Percentiles rank a stretch among this genome's conserved stretches.
These are phyloP conservation scores for Rhipidocladum racemiflorum DNA, from an alignment of 176 grass and related monocot genomes.

Conservation along the genomic window DNA sequence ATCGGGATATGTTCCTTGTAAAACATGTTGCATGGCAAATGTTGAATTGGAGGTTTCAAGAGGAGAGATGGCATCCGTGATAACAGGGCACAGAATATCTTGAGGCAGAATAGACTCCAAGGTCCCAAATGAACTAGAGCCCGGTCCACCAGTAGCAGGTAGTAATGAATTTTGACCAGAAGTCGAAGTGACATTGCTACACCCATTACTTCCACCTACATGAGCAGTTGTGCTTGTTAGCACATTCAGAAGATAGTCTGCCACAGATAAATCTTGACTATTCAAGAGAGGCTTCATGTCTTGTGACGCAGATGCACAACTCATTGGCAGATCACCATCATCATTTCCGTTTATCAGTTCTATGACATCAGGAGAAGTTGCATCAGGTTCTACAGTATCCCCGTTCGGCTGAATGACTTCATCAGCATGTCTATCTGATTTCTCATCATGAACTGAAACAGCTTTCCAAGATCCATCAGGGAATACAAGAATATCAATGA, in stretches of 20 bases:
- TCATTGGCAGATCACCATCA: conserved; percentile 38
- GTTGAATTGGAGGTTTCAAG: conserved; percentile 42
- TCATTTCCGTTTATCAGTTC: conserved; percentile 68
- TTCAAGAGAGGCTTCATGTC: conserved; percentile 75
- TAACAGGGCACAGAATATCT: conserved; percentile 49
- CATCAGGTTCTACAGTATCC: conserved; percentile 34
- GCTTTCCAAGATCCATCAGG: conserved; percentile 83
- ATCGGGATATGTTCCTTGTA: conserved; percentile 28
- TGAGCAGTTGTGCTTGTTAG: conserved; percentile 24
- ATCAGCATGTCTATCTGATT: conserved; percentile 38
- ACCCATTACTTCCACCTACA: conserved; percentile 32
- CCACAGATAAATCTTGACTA: conserved; percentile 37
- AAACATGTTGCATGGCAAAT: conserved; percentile 22
- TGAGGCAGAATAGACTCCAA: conserved; percentile 64
- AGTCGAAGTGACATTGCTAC: conserved; percentile 22
- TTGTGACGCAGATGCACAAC: conserved; percentile 35
- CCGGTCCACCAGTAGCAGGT: neutral
- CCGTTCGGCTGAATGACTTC: conserved; percentile 22
- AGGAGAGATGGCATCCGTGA: conserved; percentile 47
- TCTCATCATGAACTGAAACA: conserved; percentile 49
- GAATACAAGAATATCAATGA: conserved; percentile 54
- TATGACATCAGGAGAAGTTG: conserved; percentile 37
- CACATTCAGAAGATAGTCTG: conserved; percentile 31
- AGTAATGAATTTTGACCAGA: conserved; percentile 37
- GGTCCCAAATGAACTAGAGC: conserved; percentile 55